Base-by-base conservation (phyloP, 495 filamentous ascomycete genomes). In the Umbilicaria muhlenbergii region DNA sequence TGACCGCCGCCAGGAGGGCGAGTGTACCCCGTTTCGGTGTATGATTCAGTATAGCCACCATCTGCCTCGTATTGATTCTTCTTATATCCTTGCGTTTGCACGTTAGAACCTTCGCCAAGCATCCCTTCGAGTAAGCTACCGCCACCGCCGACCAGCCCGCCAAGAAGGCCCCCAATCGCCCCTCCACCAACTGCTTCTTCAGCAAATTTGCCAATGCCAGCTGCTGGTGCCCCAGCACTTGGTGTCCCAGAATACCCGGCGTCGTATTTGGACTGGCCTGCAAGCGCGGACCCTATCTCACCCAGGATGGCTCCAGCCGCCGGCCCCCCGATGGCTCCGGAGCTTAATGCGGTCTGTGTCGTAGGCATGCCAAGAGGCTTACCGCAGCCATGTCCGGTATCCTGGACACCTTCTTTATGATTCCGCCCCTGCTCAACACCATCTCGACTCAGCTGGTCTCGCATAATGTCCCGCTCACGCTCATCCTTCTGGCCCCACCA, bases 331-430 rank as follows among this genome's bases (percentile, higher is more conserved):
- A 50, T 47, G 12, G 57, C 60, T 13, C 57, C 55, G 15, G 54
- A 69, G 64, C 52, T 71, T 62, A 34, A 43, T 19, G 61, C 57
- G 17, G 60, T 55, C 21, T 51, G 49, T 21, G 46, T 42, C 18
- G 61, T 67, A 21, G 70, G 69, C 57, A 81, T 70, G 17, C 71
- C 62, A 4, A 85, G 55, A 11, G 81, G 78, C 51, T 80, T 80
- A 38, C 84, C 80, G 52, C 85, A 91, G 36, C 86, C 86, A 58
- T 93, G 86, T 18, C 86, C 86, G 32, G 69, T 74, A 51, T 94
- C 87, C 14, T 81, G 63, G n/a, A 86, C 78, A 18, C 83, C 84
- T 51, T 84, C 79, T 55, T 81, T 86, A 58, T 93, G 86, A 55
- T 94, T 93, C 35, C 71, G 65, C 34, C 83, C 86, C 42, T 71